Evolutionary conservation across 1,139 yeast genomes (phyloP), one percentile per base, ranked within the genome.

Genomic region (Dujonia santamariae): DNA sequence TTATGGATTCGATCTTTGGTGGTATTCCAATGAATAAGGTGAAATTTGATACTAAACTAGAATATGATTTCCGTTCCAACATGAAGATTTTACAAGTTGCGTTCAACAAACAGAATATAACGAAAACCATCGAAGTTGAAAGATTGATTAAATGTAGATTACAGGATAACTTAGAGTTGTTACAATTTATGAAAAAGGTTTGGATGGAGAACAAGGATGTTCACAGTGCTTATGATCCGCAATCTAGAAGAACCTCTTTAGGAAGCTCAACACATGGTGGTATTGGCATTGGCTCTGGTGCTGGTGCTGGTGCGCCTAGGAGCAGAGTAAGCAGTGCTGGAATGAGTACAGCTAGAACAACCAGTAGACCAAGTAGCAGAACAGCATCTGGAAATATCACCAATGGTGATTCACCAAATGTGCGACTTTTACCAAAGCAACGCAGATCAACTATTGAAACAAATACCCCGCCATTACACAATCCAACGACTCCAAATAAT

Each of bases 131-230:
- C 27, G 90, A 90, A 30, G 94, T 88, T 26, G 96, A 87, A 42
- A 70, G 75, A 43, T 70, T 92, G 44, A 78, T 85, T 54, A 87
- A 86, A 59, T 92, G 97, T 61, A 73, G 87, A 47, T 75, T 92
- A 49, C 98, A 92, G 57, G 98, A 92, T 53, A 92, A 92, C 56
- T 70, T 92, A 49, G 97, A 90, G 61, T 83, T 92, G 49, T 64
- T 92, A 44, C 98, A 92, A 59, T 94, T 97, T 97, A 71, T 87
- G 51, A 82, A 85, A 54, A 74, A 75, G 50, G 81, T 70, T 50
- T 92, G 97, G 97, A 68, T 72, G 46, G 90, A 84, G 37, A 73
- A 79, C 50, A 81, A 75, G 51, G 84, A 82, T 36, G 50, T 56
- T 34, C 60, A 85, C 40, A 71, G 72, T 18, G 70, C 60, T 3